Evolutionary conservation across 1,284 basidiomycete species (phyloP).

Genomic region (Serendipita sp.): DNA sequence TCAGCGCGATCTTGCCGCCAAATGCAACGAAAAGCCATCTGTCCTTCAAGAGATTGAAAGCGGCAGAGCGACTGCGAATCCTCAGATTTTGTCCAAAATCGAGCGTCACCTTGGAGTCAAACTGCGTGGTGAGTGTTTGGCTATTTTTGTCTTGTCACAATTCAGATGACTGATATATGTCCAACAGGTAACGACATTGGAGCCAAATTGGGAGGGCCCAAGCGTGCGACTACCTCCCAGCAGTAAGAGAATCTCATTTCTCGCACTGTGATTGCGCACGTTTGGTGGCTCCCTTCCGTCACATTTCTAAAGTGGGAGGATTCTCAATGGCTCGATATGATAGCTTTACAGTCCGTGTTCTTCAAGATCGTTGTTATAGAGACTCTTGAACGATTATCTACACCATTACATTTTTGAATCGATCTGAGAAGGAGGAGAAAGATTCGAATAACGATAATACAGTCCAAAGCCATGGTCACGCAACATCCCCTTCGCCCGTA

Average conservation of each 20-base stretch:
- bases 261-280: background rate
- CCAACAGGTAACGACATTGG: constrained; percentile 57
- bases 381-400: no score
- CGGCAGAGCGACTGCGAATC: constrained; percentile 79
- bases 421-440: background rate
- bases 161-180: background rate
- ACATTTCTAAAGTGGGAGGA: background rate
- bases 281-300: constrained; percentile 5
- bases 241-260: background rate
- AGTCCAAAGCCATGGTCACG: background rate
- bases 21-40: constrained; percentile 82
- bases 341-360: background rate
- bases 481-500: background rate
- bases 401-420: no score
- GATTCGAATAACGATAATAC: background rate
- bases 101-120: constrained; percentile 86
- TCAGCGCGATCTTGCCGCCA: constrained; percentile 90
- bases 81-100: constrained; percentile 83
- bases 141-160: background rate
- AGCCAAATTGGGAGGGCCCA: constrained; percentile 63
- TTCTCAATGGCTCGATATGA: background rate
- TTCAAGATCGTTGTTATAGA: background rate
- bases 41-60: constrained; percentile 84
- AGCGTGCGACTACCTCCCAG: constrained; percentile 30
- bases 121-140: constrained; percentile 55